Evolutionary conservation across 768 basidiomycete species (phyloP), one percentile per base, ranked within the genome.

Genomic region (Boletus tylopilopsis): DNA sequence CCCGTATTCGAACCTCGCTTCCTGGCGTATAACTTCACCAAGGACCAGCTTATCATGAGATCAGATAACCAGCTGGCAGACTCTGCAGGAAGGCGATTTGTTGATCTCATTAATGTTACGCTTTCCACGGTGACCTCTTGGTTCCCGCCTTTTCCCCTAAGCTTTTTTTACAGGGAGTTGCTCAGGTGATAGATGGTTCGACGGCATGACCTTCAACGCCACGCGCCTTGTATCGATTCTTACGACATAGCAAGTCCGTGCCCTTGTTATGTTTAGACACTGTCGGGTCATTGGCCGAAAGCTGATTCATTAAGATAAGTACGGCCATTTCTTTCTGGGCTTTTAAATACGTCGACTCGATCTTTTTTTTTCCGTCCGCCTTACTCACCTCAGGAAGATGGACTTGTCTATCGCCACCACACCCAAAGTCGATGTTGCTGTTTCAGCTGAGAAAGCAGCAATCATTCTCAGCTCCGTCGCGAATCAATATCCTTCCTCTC

Each of bases 311-410:
- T 39, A 44, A 54, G 38, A 37, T 42, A 22, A 16, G 23, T 32
- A 25, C 21, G 21, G 9, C 18, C 21, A 5, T 22, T 23, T 18
- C 36, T 47, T 43, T 36, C n/a, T 43, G 18, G 19, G 32, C 38
- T 44, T 27, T 50, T 16, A 48, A 58, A 13, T n/a, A n/a, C n/a
- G 36, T 8, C 32, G 21, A 8, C 21, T 44, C 36, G 6, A 48
- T 37, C 12, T n/a, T n/a, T n/a, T n/a, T n/a, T n/a, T n/a, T n/a
- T n/a, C n/a, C n/a, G 15, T 6, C 23, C 22, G 22, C 13, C 37
- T 49, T 22, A 2, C 42, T 33, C 23, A 25, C 15, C 21, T 37
- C n/a, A 11, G 25, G 18, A 22, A 49, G 22, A 53, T 58, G 55
- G 35, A 34, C 21, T 13, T 34, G 11, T 10, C 34, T 24, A 21